Evolutionary conservation across 2,329 filamentous ascomycete species (phyloP).

Genomic region (Aspergillus fructus): DNA sequence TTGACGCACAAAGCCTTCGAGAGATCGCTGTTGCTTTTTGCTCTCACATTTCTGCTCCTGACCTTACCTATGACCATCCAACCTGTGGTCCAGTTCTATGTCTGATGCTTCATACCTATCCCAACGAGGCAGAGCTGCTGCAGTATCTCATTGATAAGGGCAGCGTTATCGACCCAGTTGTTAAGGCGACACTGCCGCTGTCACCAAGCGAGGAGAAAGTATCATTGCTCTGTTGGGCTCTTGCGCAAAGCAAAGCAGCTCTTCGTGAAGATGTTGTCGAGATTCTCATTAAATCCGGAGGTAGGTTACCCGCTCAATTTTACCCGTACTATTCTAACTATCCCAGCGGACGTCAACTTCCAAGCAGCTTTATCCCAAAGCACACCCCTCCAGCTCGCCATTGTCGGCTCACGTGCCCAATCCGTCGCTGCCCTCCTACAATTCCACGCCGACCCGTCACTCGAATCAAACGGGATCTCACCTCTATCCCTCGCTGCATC

Average conservation of each 20-base stretch:
- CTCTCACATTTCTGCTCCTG: conserved; percentile 1
- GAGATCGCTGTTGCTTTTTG: conserved; percentile 10
- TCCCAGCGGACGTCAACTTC: conserved; percentile 6
- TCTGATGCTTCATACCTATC: conserved; percentile 3
- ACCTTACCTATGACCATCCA: conserved; percentile 4
- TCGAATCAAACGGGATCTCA: conserved; percentile 5
- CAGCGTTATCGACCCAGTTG: conserved; percentile 3
- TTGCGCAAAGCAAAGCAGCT: not conserved
- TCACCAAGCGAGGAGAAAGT: not conserved
- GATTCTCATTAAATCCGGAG: not conserved
- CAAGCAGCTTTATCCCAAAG: not conserved
- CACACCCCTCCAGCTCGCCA: conserved; percentile 10
- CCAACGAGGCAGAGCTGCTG: conserved; percentile 3
- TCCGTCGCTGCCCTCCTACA: not conserved
- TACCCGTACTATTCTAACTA: not conserved
- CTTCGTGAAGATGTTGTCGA: conserved; percentile 2
- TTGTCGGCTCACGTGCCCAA: not conserved
- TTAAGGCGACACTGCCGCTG: not conserved
- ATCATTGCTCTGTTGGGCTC: conserved; percentile 8
- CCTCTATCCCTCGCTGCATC: conserved; percentile 1
- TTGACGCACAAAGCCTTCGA: not conserved
- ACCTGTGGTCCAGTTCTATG: conserved; percentile 2
- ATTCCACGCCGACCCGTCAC: not conserved
- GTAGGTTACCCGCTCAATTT: not conserved
- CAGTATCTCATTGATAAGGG: conserved; percentile 6